Evolutionary conservation across 768 basidiomycete genomes (phyloP), one percentile per base, ranked within the genome.

Genomic region (Suillus americanus): DNA sequence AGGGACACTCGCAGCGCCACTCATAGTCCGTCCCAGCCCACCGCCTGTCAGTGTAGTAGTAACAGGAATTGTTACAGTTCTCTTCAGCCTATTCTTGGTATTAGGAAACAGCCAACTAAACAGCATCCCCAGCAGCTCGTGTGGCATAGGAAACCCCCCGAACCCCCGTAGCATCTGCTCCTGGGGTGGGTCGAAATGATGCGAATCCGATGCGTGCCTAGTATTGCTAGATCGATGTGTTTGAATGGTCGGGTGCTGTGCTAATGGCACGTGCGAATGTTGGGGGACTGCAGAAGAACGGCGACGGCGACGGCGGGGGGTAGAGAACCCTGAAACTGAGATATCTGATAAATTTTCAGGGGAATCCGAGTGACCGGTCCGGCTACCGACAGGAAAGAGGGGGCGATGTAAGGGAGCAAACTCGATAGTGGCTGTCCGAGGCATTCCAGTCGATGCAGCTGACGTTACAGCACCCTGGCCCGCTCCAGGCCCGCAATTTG

Each of bases 131-230:
- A 88, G 63, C 35, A 92, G 77, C 62, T 83, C 74, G 71, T 81
- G 82, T 0, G 89, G 89, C 81, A 88, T 88, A 2, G 91, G 90
- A 73, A 92, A 92, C 2, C 90, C 90, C 35, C 91, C 91, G 62
- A 89, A 87, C 20, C 79, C 86, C 48, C 79, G 79, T 64, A 85
- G 77, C 68, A 79, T 83, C 20, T 64, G 60, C 10, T 57, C 56
- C 28, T 48, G 62, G 18, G 56, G 28, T 66, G 4, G 68, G 60
- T 30, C 66, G 64, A 67, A 13, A 41, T 62, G 64, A 70, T 48
- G 40, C 14, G 64, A 68, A 28, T 25, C 35, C 6, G 60, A n/a
- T 2, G 67, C 51, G 35, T 61, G 63, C 35, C 62, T 55, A n/a
- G 61, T 35, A 23, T 56, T 18, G 3, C 55, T 43, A 12, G 65